These are phyloP conservation scores for Salicornia ramosissima DNA, from an alignment of 148 eudicot species.

Conservation along the genomic window DNA sequence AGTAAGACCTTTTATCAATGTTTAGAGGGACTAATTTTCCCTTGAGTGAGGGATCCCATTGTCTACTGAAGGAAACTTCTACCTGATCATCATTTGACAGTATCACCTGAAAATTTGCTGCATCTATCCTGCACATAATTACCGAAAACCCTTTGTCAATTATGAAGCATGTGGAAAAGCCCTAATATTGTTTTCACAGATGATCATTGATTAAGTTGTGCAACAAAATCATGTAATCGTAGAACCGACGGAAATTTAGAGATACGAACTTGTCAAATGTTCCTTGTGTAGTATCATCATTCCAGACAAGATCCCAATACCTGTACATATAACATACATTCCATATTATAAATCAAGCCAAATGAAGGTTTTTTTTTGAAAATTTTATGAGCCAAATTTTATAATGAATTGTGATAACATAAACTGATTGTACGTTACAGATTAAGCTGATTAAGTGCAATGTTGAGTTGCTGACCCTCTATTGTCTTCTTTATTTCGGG, in stretches of 20 bases:
- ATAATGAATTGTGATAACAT: too few species aligned
- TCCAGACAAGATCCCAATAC: constrained; percentile 88
- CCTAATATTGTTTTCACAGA: background rate
- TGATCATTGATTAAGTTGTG: too few species aligned
- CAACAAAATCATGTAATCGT: too few species aligned
- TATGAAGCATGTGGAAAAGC: background rate
- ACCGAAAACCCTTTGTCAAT: background rate
- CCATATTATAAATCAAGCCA: constrained; percentile 2
- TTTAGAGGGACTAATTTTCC: constrained; percentile 71
- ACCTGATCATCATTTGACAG: constrained; percentile 58
- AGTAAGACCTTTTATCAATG: constrained; percentile 76
- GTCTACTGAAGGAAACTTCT: constrained; percentile 76
- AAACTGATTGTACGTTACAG: background rate
- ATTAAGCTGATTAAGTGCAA: background rate
- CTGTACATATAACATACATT: constrained; percentile 26
- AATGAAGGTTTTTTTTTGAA: background rate
- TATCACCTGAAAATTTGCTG: constrained; percentile 55
- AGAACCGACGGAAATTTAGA: background rate
- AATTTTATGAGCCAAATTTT: background rate
- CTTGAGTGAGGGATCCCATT: constrained; percentile 68
- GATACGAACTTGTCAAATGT: constrained; percentile 58
- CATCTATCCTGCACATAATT: constrained; percentile 46
- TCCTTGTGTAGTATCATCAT: constrained; percentile 52
- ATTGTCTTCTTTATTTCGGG: constrained; percentile 47
- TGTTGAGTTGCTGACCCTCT: constrained; percentile 53